Base-by-base conservation (phyloP, 192 early-diverging fungal genomes). In the Umbelopsis isabellina region DNA sequence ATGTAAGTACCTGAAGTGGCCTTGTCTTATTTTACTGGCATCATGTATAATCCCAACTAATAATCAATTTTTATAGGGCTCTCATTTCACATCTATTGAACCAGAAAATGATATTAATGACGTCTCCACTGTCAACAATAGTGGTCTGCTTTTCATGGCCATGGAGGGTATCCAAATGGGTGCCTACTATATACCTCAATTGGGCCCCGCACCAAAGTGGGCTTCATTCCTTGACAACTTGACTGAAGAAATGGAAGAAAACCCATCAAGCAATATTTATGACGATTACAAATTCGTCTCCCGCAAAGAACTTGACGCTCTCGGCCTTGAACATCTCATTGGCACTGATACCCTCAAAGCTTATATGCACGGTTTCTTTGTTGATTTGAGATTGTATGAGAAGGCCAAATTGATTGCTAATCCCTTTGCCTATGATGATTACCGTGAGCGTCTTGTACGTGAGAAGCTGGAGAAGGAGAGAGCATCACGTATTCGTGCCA, bases 281-380 rank as follows among this genome's bases (percentile, higher is more conserved):
- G 96, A 98, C 75, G 94, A 99, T 77, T 99, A 99, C 90, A 97
- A 97, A 75, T 99, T 99, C 84, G 92, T 97, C 18, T 93, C 93
- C 15, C 87, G 93, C 69, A 91, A 92, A 66, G 97, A 99, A 74
- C 86, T 99, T 13, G 77, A 88, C 18, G 75, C 82, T 51, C 90
- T 99, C 69, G 93, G 92, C 18, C 83, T 99, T 74, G 91, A 96
- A 64, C 94, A 98, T 71, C 84, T 97, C 21, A 84, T 99, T 67
- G 97, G 97, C 23, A 94, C 94, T 41, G 89, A 92, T 70, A 88
- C 96, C 10, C 88, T 97, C 72, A 95, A 94, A 73, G 92, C 96
- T 1, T 99, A 99, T 73, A 97, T 99, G 96, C 97, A 99, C 79
- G 97, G 97, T 64, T 99, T 95, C 90, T 99, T 99, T 79, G 85